A percentile compares a stretch with the other conserved stretches of the same genome.
These are phyloP conservation scores for Lichtheimia ornata DNA, from an alignment of 371 early-diverging fungal species.

Conservation along the genomic window DNA sequence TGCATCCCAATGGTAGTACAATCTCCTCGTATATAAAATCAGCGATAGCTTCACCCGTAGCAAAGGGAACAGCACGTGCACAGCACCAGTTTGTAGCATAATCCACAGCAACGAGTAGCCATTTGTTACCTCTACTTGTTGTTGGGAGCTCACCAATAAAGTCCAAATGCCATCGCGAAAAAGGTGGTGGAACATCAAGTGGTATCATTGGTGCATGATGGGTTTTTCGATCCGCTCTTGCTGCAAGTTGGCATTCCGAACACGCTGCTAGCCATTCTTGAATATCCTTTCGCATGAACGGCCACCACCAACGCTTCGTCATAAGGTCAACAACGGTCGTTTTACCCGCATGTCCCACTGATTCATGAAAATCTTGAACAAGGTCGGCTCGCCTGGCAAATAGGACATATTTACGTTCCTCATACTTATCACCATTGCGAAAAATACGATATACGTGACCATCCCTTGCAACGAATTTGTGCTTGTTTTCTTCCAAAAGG, in stretches of 20 bases:
- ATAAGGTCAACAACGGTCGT: conserved; percentile 17
- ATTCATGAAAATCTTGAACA: conserved; percentile 18
- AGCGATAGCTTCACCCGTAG: conserved; percentile 21
- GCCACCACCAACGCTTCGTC: conserved; percentile 32
- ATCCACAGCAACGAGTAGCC: conserved; percentile 39
- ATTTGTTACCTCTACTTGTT: conserved; percentile 17
- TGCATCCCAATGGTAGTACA: conserved; percentile 31
- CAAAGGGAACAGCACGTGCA: conserved; percentile 35
- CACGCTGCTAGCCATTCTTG: conserved; percentile 18
- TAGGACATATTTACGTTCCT: neutral
- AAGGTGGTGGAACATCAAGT: conserved; percentile 3
- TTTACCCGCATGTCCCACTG: conserved; percentile 23
- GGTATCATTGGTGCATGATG: conserved; percentile 19
- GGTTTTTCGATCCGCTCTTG: neutral
- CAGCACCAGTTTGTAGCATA: conserved; percentile 41
- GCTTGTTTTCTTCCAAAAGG: neutral
- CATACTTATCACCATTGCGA: neutral
- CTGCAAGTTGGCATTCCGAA: conserved; percentile 24
- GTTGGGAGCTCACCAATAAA: conserved; percentile 27
- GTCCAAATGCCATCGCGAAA: conserved; percentile 32
- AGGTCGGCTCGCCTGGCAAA: conserved; percentile 10
- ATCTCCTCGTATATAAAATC: conserved; percentile 29
- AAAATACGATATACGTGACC: neutral
- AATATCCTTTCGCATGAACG: conserved; percentile 15
- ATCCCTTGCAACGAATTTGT: neutral